Conservation (phyloP, 202 grass and related monocot genomes). For the Saccharum hybrid region DNA sequence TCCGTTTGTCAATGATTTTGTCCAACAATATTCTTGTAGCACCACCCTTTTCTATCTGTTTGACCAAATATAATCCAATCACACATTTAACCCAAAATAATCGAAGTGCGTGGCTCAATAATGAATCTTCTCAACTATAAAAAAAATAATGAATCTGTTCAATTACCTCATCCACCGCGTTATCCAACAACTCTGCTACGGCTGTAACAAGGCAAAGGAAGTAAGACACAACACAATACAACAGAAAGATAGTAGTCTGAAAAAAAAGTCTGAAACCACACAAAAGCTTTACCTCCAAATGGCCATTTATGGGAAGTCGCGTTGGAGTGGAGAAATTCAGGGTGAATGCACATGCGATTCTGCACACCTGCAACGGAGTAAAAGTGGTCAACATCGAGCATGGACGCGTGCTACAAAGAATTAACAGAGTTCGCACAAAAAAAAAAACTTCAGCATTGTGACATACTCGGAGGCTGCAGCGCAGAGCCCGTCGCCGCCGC, state of each 20-base stretch:
- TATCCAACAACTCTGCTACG: conserved; percentile 80
- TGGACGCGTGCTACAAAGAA: conserved; percentile 17
- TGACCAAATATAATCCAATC: conserved; percentile 25
- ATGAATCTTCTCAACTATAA: background rate
- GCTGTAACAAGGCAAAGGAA: conserved; percentile 46
- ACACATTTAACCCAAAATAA: background rate
- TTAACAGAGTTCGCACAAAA: background rate
- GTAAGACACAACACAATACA: background rate
- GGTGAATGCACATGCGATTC: conserved; percentile 73
- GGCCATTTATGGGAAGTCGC: conserved; percentile 93
- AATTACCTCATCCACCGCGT: conserved; percentile 79
- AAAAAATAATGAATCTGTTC: background rate
- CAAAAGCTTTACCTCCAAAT: conserved; percentile 64
- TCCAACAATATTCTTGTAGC: conserved; percentile 67
- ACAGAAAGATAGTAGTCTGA: background rate
- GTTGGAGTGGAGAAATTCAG: conserved; percentile 94
- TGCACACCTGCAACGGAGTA: conserved; percentile 41
- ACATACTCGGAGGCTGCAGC: conserved; percentile 34
- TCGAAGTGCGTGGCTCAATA: background rate
- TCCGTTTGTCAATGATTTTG: conserved; percentile 53
- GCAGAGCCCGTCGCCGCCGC: background rate
- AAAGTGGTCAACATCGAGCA: background rate
- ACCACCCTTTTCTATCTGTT: conserved; percentile 69
- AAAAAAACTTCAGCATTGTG: background rate
- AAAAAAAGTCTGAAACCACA: background rate